Evolutionary conservation across 257 asterid species (phyloP).

Genomic region (Jaltomata sinuosa): DNA sequence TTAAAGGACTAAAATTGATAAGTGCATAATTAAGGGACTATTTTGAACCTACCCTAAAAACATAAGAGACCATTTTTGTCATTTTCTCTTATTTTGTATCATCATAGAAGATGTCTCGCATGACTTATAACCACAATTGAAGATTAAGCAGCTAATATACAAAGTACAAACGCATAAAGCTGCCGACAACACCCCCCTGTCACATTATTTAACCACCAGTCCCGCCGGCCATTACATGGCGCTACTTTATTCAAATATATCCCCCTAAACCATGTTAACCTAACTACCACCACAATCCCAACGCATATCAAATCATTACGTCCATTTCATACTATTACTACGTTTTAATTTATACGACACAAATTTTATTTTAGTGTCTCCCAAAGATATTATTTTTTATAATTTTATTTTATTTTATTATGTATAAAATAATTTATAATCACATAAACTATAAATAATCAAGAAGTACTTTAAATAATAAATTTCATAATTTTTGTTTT

Average conservation of each 20-base stretch:
- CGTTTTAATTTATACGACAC: no score
- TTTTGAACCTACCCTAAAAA: no score
- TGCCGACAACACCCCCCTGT: background rate
- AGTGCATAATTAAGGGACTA: no score
- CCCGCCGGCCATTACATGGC: background rate
- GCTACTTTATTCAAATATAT: background rate
- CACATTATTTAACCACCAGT: background rate
- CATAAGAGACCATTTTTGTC: no score
- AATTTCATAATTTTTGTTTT: no score
- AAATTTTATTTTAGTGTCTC: no score
- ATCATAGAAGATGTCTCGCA: background rate
- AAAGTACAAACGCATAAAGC: background rate
- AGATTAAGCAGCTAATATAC: background rate
- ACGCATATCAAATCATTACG: background rate
- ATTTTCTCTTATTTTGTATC: background rate
- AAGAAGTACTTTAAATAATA: no score
- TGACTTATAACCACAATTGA: background rate
- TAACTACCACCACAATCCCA: background rate
- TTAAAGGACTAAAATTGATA: no score
- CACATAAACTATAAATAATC: no score
- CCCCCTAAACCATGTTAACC: background rate
- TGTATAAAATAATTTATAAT: no score
- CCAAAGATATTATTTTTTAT: no score
- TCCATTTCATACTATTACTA: constrained; percentile 4
- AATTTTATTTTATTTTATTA: no score